A percentile compares a stretch with the other conserved stretches of the same genome.
Conservation (phyloP, 2,329 filamentous ascomycete species). For the Ophidiomyces ophidiicola region DNA sequence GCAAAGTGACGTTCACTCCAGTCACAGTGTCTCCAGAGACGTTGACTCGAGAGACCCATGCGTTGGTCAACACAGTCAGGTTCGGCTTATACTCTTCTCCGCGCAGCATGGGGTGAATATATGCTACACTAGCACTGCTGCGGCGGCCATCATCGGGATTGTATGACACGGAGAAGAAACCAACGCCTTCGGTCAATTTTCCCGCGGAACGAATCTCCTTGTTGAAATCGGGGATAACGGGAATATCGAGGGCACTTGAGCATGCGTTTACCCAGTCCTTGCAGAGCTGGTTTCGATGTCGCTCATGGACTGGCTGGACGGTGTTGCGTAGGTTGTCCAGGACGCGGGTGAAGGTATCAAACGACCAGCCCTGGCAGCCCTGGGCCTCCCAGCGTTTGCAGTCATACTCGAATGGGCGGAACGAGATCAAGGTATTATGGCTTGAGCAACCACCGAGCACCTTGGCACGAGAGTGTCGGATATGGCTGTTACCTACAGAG, state of each 20-base stretch:
- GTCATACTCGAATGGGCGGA: conserved; percentile 83
- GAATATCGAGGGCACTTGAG: conserved; percentile 65
- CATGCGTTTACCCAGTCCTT: conserved; percentile 79
- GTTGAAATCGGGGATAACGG: conserved; percentile 77
- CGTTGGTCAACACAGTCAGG: conserved; percentile 73
- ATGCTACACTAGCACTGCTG: conserved; percentile 78
- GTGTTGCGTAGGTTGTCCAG: conserved; percentile 78
- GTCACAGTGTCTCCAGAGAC: conserved; percentile 56
- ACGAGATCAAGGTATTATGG: conserved; percentile 88
- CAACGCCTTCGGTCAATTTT: conserved; percentile 60
- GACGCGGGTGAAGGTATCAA: conserved; percentile 69
- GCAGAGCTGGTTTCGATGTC: conserved; percentile 81
- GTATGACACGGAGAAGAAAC: conserved; percentile 84
- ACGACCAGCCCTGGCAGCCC: conserved; percentile 76
- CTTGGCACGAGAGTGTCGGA: conserved; percentile 84
- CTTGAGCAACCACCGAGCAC: conserved; percentile 86
- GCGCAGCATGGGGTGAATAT: conserved; percentile 80
- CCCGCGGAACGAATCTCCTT: conserved; percentile 64
- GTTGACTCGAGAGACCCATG: conserved; percentile 75
- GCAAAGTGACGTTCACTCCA: conserved; percentile 59
- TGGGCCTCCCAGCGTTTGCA: conserved; percentile 69
- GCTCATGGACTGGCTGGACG: conserved; percentile 74
- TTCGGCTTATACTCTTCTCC: conserved; percentile 74
- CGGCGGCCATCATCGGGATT: conserved; percentile 78
- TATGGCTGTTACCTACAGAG: conserved; percentile 66